Conservation (phyloP, 495 filamentous ascomycete genomes). For the Hypomontagnella submonticulosa region DNA sequence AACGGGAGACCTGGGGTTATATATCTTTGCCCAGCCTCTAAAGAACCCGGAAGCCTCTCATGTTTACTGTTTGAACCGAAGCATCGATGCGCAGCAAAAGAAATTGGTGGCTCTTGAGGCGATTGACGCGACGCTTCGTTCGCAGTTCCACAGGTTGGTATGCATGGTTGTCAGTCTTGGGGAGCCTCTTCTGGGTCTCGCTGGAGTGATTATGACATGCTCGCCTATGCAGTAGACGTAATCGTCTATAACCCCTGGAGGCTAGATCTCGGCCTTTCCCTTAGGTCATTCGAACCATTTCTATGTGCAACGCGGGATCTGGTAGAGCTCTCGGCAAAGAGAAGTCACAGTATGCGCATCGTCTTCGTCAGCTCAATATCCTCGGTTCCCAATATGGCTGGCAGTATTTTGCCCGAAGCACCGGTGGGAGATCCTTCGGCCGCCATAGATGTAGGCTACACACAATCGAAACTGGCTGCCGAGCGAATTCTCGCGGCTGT, state of each 20-base stretch:
- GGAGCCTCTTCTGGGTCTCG: conserved; percentile 43
- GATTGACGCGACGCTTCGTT: background rate
- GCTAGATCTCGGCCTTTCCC: conserved; percentile 51
- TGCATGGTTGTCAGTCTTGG: conserved; percentile 45
- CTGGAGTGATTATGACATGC: conserved; percentile 23
- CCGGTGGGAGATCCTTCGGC: conserved; percentile 33
- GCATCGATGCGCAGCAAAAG: conserved; percentile 10
- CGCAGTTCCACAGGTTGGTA: conserved; percentile 29
- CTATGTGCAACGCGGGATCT: conserved; percentile 32
- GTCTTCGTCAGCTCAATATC: conserved; percentile 30
- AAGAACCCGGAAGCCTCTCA: conserved; percentile 1
- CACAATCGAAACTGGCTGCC: conserved; percentile 43
- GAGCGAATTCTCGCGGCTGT: conserved; percentile 41
- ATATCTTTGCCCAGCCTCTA: conserved; percentile 45
- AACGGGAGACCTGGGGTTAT: conserved; percentile 60
- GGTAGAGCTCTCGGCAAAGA: conserved; percentile 25
- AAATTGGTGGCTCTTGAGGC: conserved; percentile 1
- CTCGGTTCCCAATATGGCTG: conserved; percentile 1
- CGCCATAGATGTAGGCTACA: conserved; percentile 44
- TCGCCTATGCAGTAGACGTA: conserved; percentile 42
- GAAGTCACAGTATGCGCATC: conserved; percentile 19
- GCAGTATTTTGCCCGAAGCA: conserved; percentile 6
- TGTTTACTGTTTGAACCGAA: conserved; percentile 22
- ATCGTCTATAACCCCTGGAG: conserved; percentile 55
- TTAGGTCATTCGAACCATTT: conserved; percentile 47